Evolutionary conservation across 2,329 filamentous ascomycete species (phyloP).

Genomic region (Talaromyces sp.): DNA sequence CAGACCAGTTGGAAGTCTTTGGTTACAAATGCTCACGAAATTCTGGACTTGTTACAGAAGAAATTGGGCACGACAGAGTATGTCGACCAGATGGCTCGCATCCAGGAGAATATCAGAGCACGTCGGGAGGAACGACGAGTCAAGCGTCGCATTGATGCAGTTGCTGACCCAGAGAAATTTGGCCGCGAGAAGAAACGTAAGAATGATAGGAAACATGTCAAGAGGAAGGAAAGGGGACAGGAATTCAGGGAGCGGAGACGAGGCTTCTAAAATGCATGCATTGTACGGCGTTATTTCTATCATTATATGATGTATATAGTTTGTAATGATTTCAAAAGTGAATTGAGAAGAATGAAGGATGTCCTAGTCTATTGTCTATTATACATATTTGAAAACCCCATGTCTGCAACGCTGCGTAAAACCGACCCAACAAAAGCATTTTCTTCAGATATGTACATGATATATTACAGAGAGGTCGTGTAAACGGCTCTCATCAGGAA

Average conservation of each 20-base stretch:
- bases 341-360: slow-evolving; percentile 17
- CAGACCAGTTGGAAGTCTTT: slow-evolving; percentile 64
- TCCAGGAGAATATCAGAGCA: slow-evolving; percentile 66
- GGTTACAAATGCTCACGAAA: slow-evolving; percentile 65
- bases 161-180: slow-evolving; percentile 73
- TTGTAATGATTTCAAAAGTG: neutral
- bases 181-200: slow-evolving; percentile 76
- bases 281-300: slow-evolving; percentile 12
- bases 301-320: neutral
- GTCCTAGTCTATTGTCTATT: slow-evolving; percentile 7
- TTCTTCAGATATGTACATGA: neutral
- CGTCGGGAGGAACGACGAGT: slow-evolving; percentile 67
- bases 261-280: slow-evolving; percentile 52
- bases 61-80: slow-evolving; percentile 77
- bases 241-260: slow-evolving; percentile 68
- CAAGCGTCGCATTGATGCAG: slow-evolving; percentile 86
- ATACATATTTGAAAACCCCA: neutral
- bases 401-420: neutral
- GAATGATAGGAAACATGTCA: slow-evolving; percentile 76
- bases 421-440: neutral
- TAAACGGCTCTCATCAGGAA: neutral
- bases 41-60: slow-evolving; percentile 77
- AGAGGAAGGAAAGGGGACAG: slow-evolving; percentile 69
- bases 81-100: slow-evolving; percentile 65
- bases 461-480: neutral